phyloP scores from a whole-genome alignment of 768 basidiomycete genomes.

The Boletus reticuloceps region DNA sequence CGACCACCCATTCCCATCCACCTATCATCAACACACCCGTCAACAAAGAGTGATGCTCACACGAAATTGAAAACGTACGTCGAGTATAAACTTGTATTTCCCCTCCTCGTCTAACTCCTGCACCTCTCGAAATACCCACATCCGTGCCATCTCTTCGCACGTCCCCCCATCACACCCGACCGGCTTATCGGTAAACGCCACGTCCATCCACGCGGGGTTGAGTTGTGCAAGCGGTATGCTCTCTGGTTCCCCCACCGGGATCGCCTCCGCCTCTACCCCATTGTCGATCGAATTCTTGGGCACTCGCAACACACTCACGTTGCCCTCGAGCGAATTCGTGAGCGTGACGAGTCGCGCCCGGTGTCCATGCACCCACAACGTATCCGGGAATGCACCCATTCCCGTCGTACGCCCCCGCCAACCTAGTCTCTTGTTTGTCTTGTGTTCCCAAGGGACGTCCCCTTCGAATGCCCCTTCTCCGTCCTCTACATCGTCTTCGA shows the following conservation, averaged over 20 bases:
- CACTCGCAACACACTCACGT: constrained; percentile 38
- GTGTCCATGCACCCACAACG: constrained; percentile 51
- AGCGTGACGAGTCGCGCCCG: constrained; percentile 45
- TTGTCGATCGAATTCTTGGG: not conserved
- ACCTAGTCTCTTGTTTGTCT: constrained; percentile 55
- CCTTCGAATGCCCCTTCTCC: constrained; percentile 32
- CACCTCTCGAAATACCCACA: constrained; percentile 49
- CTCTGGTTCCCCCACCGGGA: constrained; percentile 35
- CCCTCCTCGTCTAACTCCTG: constrained; percentile 50
- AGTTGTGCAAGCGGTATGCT: constrained; percentile 37
- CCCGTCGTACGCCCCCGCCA: constrained; percentile 82
- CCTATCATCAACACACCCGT: constrained; percentile 27
- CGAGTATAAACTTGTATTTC: constrained; percentile 58
- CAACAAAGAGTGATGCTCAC: not conserved
- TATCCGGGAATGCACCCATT: constrained; percentile 36
- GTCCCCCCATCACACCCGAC: constrained; percentile 37
- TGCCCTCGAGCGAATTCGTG: constrained; percentile 41
- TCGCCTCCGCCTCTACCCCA: constrained; percentile 26
- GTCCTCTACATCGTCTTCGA: not conserved
- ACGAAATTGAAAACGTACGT: constrained; percentile 35
- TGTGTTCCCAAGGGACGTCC: constrained; percentile 65
- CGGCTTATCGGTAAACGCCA: constrained; percentile 51
- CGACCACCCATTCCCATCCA: constrained; percentile 69
- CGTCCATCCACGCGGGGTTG: constrained; percentile 58
- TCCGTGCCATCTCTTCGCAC: constrained; percentile 42